Conservation (phyloP, 345 rosid genomes). For the Euphorbia tirucalli region DNA sequence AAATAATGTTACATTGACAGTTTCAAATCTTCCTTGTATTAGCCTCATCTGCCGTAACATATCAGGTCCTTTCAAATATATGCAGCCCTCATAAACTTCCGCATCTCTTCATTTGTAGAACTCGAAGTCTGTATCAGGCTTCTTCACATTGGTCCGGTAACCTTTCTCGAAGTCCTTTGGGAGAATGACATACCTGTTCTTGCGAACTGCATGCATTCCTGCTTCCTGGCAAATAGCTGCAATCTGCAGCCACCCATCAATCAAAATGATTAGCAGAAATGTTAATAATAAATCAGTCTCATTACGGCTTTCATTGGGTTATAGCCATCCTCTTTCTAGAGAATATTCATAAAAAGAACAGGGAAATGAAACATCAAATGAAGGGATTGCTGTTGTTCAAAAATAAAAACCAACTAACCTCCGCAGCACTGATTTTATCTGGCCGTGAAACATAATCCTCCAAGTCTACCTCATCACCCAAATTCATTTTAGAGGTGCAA, state of each 20-base stretch:
- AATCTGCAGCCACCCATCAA: constrained; percentile 47
- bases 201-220: constrained; percentile 98
- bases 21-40: neutral
- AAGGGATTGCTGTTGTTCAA: neutral
- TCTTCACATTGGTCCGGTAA: constrained; percentile 95
- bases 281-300: neutral
- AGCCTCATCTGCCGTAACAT: neutral
- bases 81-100: neutral
- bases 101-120: constrained; percentile 65
- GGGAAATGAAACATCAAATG: too few relatives aligned
- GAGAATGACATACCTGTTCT: constrained; percentile 92
- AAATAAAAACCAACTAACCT: constrained; percentile 53
- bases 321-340: too few relatives aligned
- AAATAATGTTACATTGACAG: neutral
- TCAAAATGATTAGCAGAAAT: neutral
- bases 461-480: constrained; percentile 95
- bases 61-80: too few relatives aligned
- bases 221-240: constrained; percentile 99
- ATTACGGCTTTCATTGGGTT: neutral
- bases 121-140: constrained; percentile 97
- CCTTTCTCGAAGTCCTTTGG: constrained; percentile 99
- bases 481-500: constrained; percentile 95
- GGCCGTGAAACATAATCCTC: constrained; percentile 99
- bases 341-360: too few relatives aligned
- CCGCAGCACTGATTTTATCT: constrained; percentile 99